Base-by-base conservation (phyloP, 2,329 filamentous ascomycete species). In the Pseudocercospora vitis region DNA sequence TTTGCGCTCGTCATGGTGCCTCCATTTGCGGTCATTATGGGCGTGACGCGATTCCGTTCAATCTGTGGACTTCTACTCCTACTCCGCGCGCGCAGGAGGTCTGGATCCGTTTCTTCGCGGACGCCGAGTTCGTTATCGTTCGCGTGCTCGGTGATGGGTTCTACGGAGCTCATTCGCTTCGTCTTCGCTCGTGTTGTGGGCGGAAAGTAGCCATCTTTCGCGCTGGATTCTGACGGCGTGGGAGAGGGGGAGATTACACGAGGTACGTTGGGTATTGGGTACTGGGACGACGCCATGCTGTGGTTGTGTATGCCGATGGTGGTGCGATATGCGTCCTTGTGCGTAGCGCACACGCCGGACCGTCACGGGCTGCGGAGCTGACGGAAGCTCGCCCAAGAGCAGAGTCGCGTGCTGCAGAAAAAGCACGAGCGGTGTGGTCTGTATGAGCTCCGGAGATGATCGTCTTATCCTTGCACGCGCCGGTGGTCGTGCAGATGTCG, bases 211-310 rank as follows among this genome's bases (percentile, higher is more conserved):
- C 80, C 80, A 68, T 86, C 74, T 60, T 68, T 72, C 18, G 59
- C 80, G 61, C 78, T 78, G 35, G 68, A 70, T 53, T 86, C 83
- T 18, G 83, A 85, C 1, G 84, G 84, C 2, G 87, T 86, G 33
- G 91, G 91, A 51, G 90, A 94, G 33, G 91, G 91, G 9, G 90
- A 95, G 63, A 94, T 95, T 63, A 96, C 88, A 67, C 90, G 86
- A 66, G 91, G 91, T 52, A 87, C 94, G 53, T 81, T 81, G 53
- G 91, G 91, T 53, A 94, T 77, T 63, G 78, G 76, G 59, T 81
- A 76, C 64, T 76, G 74, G 44, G 76, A 74, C 18, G 58, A 53
- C 63, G 65, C 65, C 51, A 45, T 42, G 19, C n/a, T 51, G 46
- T 42, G 48, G 29, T 23, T 55, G 49, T 49, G 50, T 50, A 32